Percentiles rank a stretch among this genome's conserved stretches.
phyloP scores from a whole-genome alignment of 768 basidiomycete genomes.

The Termitomyces sp. region DNA sequence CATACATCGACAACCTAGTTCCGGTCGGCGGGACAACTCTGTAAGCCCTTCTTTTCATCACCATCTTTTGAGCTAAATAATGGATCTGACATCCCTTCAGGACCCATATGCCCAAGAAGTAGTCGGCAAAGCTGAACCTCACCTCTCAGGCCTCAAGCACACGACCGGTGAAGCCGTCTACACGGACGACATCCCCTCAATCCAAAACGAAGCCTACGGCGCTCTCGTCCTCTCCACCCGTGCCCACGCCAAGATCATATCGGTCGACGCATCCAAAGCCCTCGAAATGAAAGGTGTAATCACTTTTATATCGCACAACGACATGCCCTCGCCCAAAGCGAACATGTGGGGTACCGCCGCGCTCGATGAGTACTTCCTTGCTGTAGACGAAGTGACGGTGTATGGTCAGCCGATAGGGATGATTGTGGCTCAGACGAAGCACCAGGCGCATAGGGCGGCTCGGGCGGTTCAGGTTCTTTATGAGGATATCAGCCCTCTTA shows the following conservation, averaged over 20 bases:
- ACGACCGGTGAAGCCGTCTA: conserved; percentile 14
- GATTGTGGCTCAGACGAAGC: conserved; percentile 11
- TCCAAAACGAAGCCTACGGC: conserved; percentile 11
- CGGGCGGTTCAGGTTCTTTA: conserved; percentile 9
- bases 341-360: conserved; percentile 13
- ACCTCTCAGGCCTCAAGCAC: conserved; percentile 14
- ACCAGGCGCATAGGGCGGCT: conserved; percentile 12
- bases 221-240: conserved; percentile 12
- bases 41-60: neutral
- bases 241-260: conserved; percentile 12
- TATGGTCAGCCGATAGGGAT: conserved; percentile 14
- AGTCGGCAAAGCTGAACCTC: conserved; percentile 14
- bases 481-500: conserved; percentile 6
- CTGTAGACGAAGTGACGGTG: conserved; percentile 10
- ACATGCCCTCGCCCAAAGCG: conserved; percentile 11
- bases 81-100: neutral
- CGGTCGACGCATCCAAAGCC: conserved; percentile 9
- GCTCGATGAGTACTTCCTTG: conserved; percentile 13
- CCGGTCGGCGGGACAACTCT: conserved; percentile 12
- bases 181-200: conserved; percentile 11
- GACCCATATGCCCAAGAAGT: conserved; percentile 16
- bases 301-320: conserved; percentile 9
- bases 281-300: conserved; percentile 10
- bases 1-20: conserved; percentile 8
- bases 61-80: neutral